These are phyloP conservation scores for Silene noctiflora DNA, from an alignment of 179 eudicot species.

Conservation along the genomic window DNA sequence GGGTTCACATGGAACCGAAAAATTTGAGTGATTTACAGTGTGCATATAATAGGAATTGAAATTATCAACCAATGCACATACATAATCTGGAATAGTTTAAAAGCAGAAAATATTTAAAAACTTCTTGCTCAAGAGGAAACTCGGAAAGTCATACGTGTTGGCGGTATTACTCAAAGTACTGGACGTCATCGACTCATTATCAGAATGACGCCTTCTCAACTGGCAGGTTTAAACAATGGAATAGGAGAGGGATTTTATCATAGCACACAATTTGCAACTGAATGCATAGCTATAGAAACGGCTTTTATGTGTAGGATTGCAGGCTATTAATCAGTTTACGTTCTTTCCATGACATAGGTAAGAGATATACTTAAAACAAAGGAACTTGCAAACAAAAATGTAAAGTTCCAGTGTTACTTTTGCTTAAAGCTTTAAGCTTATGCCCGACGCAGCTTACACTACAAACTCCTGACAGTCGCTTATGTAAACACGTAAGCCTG, in stretches of 20 bases:
- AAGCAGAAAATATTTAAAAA: background rate
- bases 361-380: background rate
- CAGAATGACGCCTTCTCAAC: no score
- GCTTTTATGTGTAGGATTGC: background rate
- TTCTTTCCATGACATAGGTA: background rate
- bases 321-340: background rate
- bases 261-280: background rate
- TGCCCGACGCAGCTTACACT: background rate
- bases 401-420: background rate
- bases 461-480: background rate
- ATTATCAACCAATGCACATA: background rate
- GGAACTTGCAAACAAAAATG: background rate
- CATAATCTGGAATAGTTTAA: background rate
- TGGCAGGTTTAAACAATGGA: no score
- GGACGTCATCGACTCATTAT: no score
- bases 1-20: background rate
- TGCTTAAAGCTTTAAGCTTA: background rate
- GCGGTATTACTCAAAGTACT: no score
- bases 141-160: no score
- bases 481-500: background rate
- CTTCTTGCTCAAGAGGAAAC: background rate
- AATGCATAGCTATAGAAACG: background rate
- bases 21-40: background rate
- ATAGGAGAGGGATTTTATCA: no score
- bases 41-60: background rate